These are phyloP conservation scores for Dictyostelium capitatum DNA, from an alignment of 78 protist species.

Conservation along the genomic window DNA sequence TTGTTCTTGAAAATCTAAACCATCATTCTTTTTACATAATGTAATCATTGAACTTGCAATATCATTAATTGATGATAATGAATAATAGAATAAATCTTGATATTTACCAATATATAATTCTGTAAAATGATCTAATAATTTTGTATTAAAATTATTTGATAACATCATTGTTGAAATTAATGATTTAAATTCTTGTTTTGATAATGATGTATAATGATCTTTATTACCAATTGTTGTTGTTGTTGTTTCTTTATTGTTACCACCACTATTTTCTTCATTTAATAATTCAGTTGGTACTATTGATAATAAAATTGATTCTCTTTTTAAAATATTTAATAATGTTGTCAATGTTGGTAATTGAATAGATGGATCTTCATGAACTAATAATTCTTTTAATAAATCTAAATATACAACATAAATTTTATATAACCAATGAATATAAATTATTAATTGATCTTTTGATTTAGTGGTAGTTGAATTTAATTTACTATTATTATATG, in stretches of 20 bases:
- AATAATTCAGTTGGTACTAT: background rate
- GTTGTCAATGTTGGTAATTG: slow-evolving; percentile 44
- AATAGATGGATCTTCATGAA: slow-evolving; percentile 69
- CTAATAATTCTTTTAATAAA: background rate
- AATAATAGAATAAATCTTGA: slow-evolving; percentile 17
- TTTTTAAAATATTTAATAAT: slow-evolving; percentile 11
- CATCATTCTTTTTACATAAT: background rate
- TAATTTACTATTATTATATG: background rate
- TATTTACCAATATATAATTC: background rate
- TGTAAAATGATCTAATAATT: slow-evolving; percentile 39
- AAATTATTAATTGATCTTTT: slow-evolving; percentile 17
- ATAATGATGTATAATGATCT: background rate
- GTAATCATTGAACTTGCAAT: background rate
- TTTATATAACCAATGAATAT: slow-evolving; percentile 32
- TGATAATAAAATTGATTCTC: slow-evolving; percentile 36
- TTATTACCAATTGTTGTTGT: background rate
- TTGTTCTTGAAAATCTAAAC: background rate
- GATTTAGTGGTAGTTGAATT: background rate
- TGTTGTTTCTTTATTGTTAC: background rate
- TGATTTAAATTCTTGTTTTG: background rate
- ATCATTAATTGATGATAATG: background rate
- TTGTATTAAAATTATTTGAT: background rate
- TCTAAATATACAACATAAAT: slow-evolving; percentile 47
- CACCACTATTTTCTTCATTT: background rate
- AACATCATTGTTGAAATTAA: slow-evolving; percentile 6